A percentile compares a stretch with the other conserved stretches of the same genome.
Evolutionary conservation across 371 early-diverging fungal species (phyloP).

Genomic region (Apophysomyces variabilis): DNA sequence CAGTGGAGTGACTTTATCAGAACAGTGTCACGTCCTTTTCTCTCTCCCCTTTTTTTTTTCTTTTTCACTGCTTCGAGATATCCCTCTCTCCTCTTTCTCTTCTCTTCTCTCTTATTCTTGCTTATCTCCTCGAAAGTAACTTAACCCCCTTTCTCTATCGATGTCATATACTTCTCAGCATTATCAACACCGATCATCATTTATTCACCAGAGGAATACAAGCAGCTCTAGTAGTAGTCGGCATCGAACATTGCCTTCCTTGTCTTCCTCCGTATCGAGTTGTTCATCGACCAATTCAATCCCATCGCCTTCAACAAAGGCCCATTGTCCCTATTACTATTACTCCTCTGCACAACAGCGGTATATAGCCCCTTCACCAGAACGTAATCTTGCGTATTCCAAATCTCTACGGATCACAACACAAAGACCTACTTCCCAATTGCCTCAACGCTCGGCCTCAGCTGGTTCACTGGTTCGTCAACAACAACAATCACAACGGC

Average conservation of each 20-base stretch:
- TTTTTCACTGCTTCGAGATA: background rate
- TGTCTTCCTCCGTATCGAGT: slow-evolving; percentile 29
- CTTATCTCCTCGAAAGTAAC: background rate
- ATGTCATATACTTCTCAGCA: background rate
- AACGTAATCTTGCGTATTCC: slow-evolving; percentile 1
- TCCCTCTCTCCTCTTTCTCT: background rate
- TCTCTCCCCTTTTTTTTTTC: background rate
- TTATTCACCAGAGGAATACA: slow-evolving; percentile 3
- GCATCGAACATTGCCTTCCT: slow-evolving; percentile 18
- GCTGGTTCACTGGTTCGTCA: slow-evolving; percentile 25
- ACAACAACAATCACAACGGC: slow-evolving; percentile 19
- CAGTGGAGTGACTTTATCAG: slow-evolving; percentile 10
- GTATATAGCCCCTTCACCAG: slow-evolving; percentile 5
- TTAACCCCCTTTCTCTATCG: background rate
- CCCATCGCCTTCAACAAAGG: slow-evolving; percentile 12
- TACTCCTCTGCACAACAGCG: slow-evolving; percentile 8
- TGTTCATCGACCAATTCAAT: slow-evolving; percentile 19
- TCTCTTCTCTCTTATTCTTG: background rate
- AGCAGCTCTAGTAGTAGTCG: slow-evolving; percentile 5
- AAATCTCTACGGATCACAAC: background rate
- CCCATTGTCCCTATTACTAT: slow-evolving; percentile 13
- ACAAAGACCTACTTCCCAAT: slow-evolving; percentile 8
- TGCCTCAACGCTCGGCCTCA: slow-evolving; percentile 25
- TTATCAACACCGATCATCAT: background rate
- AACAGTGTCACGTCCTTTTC: slow-evolving; percentile 4